Percentiles rank a stretch among this genome's conserved stretches.
Conservation (phyloP, 2,329 filamentous ascomycete genomes). For the Fusarium hostae region DNA sequence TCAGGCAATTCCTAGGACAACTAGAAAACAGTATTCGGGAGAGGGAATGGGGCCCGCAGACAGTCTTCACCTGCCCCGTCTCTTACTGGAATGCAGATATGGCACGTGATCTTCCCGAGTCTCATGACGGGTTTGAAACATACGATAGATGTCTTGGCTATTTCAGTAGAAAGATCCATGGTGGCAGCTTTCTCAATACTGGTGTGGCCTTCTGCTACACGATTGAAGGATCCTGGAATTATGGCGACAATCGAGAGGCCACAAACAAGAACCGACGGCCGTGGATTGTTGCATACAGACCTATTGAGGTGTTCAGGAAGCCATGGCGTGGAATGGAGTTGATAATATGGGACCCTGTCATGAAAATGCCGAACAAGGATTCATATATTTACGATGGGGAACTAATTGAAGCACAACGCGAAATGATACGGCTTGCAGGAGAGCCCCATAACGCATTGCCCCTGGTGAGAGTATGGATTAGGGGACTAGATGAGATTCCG, state of each 20-base stretch:
- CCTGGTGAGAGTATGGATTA: conserved; percentile 59
- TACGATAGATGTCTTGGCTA: conserved; percentile 42
- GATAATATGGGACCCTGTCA: conserved; percentile 64
- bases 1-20: conserved; percentile 13
- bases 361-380: conserved; percentile 39
- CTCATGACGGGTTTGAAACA: conserved; percentile 22
- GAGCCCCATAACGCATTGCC: conserved; percentile 37
- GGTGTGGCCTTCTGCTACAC: conserved; percentile 62
- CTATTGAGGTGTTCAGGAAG: conserved; percentile 51
- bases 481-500: conserved; percentile 47
- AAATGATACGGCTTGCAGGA: conserved; percentile 54
- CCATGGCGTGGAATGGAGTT: conserved; percentile 56
- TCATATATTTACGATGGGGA: conserved; percentile 45
- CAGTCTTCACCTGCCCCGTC: conserved; percentile 54
- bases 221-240: conserved; percentile 52
- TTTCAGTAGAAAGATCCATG: conserved; percentile 24
- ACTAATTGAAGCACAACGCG: conserved; percentile 59
- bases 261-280: conserved; percentile 53
- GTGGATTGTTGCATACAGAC: conserved; percentile 63
- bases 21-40: conserved; percentile 5
- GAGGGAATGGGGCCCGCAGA: conserved; percentile 33
- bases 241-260: conserved; percentile 25
- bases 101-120: conserved; percentile 39
- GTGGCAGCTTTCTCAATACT: conserved; percentile 32
- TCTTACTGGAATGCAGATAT: conserved; percentile 51